Percentiles rank a stretch among this genome's conserved stretches.
Conservation (phyloP, 1,139 yeast genomes). For the Yamadazyma spencermartinsiae region DNA sequence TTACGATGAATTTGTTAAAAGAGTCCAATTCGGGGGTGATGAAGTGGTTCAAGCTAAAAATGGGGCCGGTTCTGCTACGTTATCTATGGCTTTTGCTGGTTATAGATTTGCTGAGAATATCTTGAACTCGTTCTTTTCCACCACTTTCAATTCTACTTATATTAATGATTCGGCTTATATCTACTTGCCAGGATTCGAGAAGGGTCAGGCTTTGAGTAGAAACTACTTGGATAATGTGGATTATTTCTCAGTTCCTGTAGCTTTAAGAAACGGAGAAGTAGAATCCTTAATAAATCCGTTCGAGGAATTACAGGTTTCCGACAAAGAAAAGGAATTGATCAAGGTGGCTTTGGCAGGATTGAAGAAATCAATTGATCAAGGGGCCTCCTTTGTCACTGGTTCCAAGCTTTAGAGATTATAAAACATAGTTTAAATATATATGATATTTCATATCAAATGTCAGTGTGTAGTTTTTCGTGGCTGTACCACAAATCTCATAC, state of each 20-base stretch:
- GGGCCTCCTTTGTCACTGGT: conserved; percentile 55
- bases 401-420: conserved; percentile 36
- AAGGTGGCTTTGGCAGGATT: conserved; percentile 56
- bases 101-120: conserved; percentile 61
- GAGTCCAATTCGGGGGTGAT: conserved; percentile 79
- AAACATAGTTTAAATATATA: background rate
- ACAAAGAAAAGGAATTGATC: conserved; percentile 48
- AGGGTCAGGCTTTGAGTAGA: conserved; percentile 47
- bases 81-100: conserved; percentile 79
- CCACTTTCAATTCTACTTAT: conserved; percentile 18
- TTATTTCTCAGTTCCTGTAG: conserved; percentile 65
- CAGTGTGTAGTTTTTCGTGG: background rate
- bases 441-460: background rate
- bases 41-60: conserved; percentile 77
- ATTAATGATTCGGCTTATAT: conserved; percentile 62
- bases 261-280: conserved; percentile 51
- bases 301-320: conserved; percentile 34
- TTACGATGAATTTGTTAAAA: conserved; percentile 48
- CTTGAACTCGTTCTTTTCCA: conserved; percentile 42
- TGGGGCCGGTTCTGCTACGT: conserved; percentile 77
- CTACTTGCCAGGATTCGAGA: conserved; percentile 56
- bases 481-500: background rate
- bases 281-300: conserved; percentile 47
- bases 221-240: conserved; percentile 42
- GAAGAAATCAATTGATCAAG: conserved; percentile 58